A percentile compares a stretch with the other conserved stretches of the same genome.
These are phyloP conservation scores for Aspergillus wentii DNA, from an alignment of 495 filamentous ascomycete species.

Conservation along the genomic window DNA sequence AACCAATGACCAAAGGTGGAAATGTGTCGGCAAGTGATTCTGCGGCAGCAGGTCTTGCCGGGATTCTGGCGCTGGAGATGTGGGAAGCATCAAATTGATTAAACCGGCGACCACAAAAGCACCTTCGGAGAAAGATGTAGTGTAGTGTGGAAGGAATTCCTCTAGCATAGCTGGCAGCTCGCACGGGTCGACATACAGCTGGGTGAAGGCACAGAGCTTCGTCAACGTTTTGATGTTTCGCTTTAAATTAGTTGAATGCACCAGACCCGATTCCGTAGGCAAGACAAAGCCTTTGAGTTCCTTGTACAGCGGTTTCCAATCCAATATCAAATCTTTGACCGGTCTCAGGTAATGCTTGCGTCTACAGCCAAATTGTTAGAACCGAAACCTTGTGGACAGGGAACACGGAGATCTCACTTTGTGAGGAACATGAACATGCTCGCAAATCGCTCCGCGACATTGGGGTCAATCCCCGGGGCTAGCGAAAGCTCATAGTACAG, in stretches of 20 bases:
- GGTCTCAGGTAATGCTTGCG: slow-evolving; percentile 94
- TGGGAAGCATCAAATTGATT: slow-evolving; percentile 84
- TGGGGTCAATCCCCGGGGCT: slow-evolving; percentile 80
- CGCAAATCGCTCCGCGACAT: slow-evolving; percentile 82
- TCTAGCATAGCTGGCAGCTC: slow-evolving; percentile 86
- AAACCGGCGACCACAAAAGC: slow-evolving; percentile 84
- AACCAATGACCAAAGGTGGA: slow-evolving; percentile 93
- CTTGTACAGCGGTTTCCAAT: slow-evolving; percentile 90
- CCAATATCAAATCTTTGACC: slow-evolving; percentile 78
- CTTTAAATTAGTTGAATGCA: slow-evolving; percentile 59
- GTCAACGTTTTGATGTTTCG: slow-evolving; percentile 69
- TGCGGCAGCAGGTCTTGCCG: slow-evolving; percentile 72
- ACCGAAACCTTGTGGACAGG: too few relatives aligned
- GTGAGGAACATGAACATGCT: slow-evolving; percentile 95
- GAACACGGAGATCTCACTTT: too few relatives aligned
- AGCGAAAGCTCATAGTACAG: slow-evolving; percentile 93
- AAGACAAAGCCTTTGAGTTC: slow-evolving; percentile 87
- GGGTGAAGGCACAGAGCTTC: slow-evolving; percentile 84
- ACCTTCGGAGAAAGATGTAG: slow-evolving; percentile 81
- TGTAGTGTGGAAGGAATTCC: slow-evolving; percentile 93
- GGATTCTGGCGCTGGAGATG: slow-evolving; percentile 66
- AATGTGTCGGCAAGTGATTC: slow-evolving; percentile 82
- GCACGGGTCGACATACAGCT: slow-evolving; percentile 85
- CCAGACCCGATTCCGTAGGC: slow-evolving; percentile 68
- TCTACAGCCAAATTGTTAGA: slow-evolving; percentile 49